Base-by-base conservation (phyloP, 2,329 filamentous ascomycete species). In the Setomelanomma holmii region DNA sequence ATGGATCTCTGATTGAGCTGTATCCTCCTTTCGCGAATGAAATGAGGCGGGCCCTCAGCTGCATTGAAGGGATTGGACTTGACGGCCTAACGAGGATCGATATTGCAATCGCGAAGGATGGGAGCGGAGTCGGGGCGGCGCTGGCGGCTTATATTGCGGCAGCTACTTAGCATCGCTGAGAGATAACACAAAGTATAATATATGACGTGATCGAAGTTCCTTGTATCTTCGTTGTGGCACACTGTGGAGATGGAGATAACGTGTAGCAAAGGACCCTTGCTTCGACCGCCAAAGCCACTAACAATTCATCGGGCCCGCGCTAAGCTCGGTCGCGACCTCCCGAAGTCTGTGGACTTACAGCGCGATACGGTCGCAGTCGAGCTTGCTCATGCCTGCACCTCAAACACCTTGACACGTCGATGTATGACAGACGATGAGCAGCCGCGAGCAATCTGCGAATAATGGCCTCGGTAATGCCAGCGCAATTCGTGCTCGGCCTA, bases 81-180 rank as follows among this genome's bases (percentile, higher is more conserved):
- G 79, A 83, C 45, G 91, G 91, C 6, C 91, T 93, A 53, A 86
- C 89, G 76, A 89, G 86, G 76, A 90, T 97, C 61, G 84, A 90
- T 50, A 96, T 97, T 66, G 93, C 91, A 16, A 92, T 97, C 67
- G 93, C 93, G 57, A 96, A 96, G 81, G 93, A 97, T 73, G 93
- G 93, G 44, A 93, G 89, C 61, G 93, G 90, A 53, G 89, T 96
- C n/a, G 93, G 93, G 41, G 93, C 93, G 11, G 93, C 93, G 23
- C 78, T 97, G 64, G 96, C 96, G 74, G 93, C 93, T 19, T 23
- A 23, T 19, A 23, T 23, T 27, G 40, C 40, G n/a, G 23, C 40
- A 41, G 6, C 24, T 6, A 6, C 24, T 27, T 12, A 27, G 6
- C 12, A 27, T 6, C 12, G 12, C 6, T 27, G 24, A 27, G 6